These are phyloP conservation scores for Rhododendron griersonianum DNA, from an alignment of 148 eudicot genomes.

Conservation along the genomic window DNA sequence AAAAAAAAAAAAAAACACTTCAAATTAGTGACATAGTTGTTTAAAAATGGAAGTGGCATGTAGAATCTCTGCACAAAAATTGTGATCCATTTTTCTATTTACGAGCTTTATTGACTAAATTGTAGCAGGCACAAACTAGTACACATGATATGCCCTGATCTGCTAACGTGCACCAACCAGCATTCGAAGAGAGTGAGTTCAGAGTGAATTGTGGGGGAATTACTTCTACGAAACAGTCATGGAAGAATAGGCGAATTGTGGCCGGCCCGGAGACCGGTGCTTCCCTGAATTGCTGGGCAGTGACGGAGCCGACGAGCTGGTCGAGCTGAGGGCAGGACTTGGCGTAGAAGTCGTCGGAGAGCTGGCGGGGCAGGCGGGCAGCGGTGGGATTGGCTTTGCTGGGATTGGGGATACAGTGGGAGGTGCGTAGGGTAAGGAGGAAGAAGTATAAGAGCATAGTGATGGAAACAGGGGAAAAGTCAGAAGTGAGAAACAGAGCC, in stretches of 20 bases:
- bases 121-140: not conserved
- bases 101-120: not conserved
- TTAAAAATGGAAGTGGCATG: too few relatives aligned
- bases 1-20: too few relatives aligned
- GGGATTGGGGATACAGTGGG: conserved; percentile 5
- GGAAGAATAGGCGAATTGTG: conserved; percentile 91
- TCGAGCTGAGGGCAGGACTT: conserved; percentile 78
- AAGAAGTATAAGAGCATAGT: conserved; percentile 6
- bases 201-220: not conserved
- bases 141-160: not conserved
- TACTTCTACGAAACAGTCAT: conserved; percentile 93
- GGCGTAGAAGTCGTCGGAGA: conserved; percentile 65
- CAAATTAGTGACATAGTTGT: too few relatives aligned
- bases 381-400: not conserved
- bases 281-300: conserved; percentile 50
- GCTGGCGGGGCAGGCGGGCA: conserved; percentile 24
- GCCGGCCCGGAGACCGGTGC: conserved; percentile 70
- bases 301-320: conserved; percentile 63
- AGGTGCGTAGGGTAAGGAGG: conserved; percentile 15
- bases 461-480: conserved; percentile 14
- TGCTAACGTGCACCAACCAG: not conserved
- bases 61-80: too few relatives aligned
- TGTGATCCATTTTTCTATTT: not conserved
- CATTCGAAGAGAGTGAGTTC: not conserved
- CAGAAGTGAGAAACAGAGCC: conserved; percentile 16